Base-by-base conservation (phyloP, 2,329 filamentous ascomycete species). In the Exophiala spinifera region DNA sequence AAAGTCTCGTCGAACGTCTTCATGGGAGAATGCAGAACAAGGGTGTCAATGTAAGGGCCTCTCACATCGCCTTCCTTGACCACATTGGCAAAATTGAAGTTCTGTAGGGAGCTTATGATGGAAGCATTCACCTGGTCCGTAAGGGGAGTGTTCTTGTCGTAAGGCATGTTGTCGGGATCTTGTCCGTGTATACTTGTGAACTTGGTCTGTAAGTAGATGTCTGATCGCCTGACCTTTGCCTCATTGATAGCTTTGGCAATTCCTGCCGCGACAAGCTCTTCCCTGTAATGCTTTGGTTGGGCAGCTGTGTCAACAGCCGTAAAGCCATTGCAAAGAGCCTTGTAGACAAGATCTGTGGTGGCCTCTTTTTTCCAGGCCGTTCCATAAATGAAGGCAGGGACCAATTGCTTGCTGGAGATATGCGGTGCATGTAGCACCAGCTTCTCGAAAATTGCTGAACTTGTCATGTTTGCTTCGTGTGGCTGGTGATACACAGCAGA, bases 351-450 rank as follows among this genome's bases (percentile, higher is more conserved):
- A 51, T 80, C 74, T 17, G 79, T 77, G 0, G 87, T 90, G 15
- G 72, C 72, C 1, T 86, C 82, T 64, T 86, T 85, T 70, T 94
- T 94, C 88, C 89, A 92, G n/a, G 89, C 89, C 2, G 89, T 92
- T 48, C 89, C 89, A 68, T 94, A 94, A 59, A 94, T 72, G 60
- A 82, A 77, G 3, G 72, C 66, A 3, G 75, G 74, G 11, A 63
- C 43, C 17, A 45, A 37, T 31, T 54, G 44, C 31, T 49, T 53
- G 49, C 36, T 48, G 17, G 46, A 51, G 31, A 53, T 51, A 45
- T 61, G 58, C 31, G 55, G 49, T n/a, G 55, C 46, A 36, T 58
- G 49, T n/a, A 61, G 31, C 10, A 51, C 53, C 31, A 61, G 53
- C 47, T 58, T 61, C 33, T 54, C 55, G 55, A 61, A 58, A 14